These are phyloP conservation scores for Paecilomyces formosus DNA, from an alignment of 2,329 filamentous ascomycete genomes.

Conservation along the genomic window DNA sequence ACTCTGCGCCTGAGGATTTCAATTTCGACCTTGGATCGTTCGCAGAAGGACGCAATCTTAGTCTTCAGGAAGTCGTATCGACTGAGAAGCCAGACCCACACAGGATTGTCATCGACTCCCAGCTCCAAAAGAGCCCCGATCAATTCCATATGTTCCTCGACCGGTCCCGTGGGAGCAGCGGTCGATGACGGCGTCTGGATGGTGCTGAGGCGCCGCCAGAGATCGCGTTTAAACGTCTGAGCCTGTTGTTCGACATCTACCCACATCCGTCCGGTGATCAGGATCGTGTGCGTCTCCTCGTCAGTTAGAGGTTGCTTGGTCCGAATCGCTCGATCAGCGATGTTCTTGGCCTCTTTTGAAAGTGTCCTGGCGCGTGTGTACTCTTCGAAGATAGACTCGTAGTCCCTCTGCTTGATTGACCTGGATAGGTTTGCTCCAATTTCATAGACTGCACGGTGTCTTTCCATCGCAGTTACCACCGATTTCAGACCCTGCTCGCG, in stretches of 20 bases:
- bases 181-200: constrained; percentile 52
- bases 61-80: constrained; percentile 83
- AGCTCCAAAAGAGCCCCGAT: constrained; percentile 86
- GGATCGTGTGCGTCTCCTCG: constrained; percentile 72
- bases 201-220: constrained; percentile 74
- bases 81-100: constrained; percentile 91
- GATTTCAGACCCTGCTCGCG: constrained; percentile 81
- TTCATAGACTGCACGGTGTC: constrained; percentile 74
- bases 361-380: constrained; percentile 77
- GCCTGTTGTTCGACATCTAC: constrained; percentile 84
- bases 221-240: constrained; percentile 75
- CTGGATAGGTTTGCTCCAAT: constrained; percentile 70
- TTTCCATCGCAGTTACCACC: constrained; percentile 67
- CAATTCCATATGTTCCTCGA: constrained; percentile 84
- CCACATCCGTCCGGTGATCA: constrained; percentile 92
- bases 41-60: constrained; percentile 71
- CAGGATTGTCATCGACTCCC: constrained; percentile 90
- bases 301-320: constrained; percentile 58
- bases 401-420: constrained; percentile 83
- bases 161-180: constrained; percentile 45
- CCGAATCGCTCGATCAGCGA: constrained; percentile 53
- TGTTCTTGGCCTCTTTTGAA: constrained; percentile 65
- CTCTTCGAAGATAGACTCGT: constrained; percentile 78
- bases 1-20: constrained; percentile 81
- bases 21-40: constrained; percentile 84